Evolutionary conservation across 805 yeast genomes (phyloP).

Genomic region (Blastobotrys chiropterorum): DNA sequence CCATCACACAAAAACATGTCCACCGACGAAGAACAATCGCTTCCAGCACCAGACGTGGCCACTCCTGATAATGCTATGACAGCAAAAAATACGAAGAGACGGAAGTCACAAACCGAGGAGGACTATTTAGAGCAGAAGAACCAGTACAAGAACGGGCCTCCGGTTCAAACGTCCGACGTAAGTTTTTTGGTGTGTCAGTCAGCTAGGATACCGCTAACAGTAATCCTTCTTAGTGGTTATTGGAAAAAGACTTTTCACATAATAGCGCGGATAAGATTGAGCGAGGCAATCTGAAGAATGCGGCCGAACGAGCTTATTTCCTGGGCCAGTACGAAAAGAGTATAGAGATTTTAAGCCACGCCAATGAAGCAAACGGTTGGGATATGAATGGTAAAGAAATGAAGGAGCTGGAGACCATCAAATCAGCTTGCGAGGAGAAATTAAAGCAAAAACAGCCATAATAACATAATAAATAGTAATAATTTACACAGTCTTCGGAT

Average conservation of each 20-base stretch:
- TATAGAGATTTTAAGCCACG: slow-evolving; percentile 35
- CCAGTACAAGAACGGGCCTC: slow-evolving; percentile 47
- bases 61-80: not conserved
- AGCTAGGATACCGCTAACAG: slow-evolving; percentile 4
- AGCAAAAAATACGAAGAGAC: slow-evolving; percentile 22
- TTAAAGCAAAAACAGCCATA: not conserved
- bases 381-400: slow-evolving; percentile 2
- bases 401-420: not conserved
- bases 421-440: not conserved
- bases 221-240: slow-evolving; percentile 10
- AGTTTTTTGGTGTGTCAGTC: not conserved
- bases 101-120: slow-evolving; percentile 70
- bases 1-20: not conserved
- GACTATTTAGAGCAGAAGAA: slow-evolving; percentile 48
- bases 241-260: slow-evolving; percentile 9
- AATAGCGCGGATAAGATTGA: slow-evolving; percentile 40
- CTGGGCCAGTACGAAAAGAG: slow-evolving; percentile 47
- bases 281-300: slow-evolving; percentile 49
- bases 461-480: not conserved
- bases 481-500: slow-evolving; percentile 7
- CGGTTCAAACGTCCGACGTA: slow-evolving; percentile 17
- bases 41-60: not conserved
- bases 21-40: not conserved
- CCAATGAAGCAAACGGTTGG: slow-evolving; percentile 13
- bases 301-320: slow-evolving; percentile 60